These are phyloP conservation scores for Suillus subalutaceus DNA, from an alignment of 768 basidiomycete genomes.

Conservation along the genomic window DNA sequence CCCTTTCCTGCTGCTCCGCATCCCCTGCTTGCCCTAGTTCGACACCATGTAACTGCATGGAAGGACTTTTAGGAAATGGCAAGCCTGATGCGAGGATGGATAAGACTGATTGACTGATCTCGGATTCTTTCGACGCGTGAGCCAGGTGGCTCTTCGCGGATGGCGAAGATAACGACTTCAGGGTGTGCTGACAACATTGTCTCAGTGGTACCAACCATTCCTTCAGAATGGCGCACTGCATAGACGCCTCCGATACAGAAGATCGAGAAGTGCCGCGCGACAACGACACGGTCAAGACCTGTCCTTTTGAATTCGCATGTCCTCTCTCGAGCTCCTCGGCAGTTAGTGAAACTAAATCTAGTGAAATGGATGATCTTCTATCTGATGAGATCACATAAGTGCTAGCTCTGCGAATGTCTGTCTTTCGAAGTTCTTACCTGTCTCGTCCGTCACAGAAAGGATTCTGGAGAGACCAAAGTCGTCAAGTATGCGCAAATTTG, in stretches of 20 bases:
- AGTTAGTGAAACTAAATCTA: constrained; percentile 56
- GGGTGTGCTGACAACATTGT: constrained; percentile 52
- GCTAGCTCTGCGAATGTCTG: background rate
- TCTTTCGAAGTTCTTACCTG: constrained; percentile 18
- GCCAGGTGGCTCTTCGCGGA: constrained; percentile 28
- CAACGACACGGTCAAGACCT: constrained; percentile 40
- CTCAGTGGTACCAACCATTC: constrained; percentile 56
- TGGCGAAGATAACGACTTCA: constrained; percentile 42
- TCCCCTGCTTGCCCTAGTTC: constrained; percentile 31
- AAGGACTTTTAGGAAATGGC: constrained; percentile 76
- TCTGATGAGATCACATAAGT: constrained; percentile 21
- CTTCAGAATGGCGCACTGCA: constrained; percentile 15
- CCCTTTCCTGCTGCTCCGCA: constrained; percentile 51
- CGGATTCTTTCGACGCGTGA: constrained; percentile 31
- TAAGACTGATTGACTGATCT: constrained; percentile 37
- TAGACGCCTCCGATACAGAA: constrained; percentile 2
- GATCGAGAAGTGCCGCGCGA: constrained; percentile 19
- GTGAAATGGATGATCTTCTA: constrained; percentile 35
- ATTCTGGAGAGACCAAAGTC: constrained; percentile 52
- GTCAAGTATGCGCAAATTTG: constrained; percentile 46
- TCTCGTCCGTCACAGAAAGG: constrained; percentile 46
- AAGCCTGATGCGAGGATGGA: constrained; percentile 47
- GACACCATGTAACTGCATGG: constrained; percentile 50
- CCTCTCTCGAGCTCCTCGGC: constrained; percentile 41
- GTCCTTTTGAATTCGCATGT: constrained; percentile 34